Conservation (phyloP, 2,329 filamentous ascomycete genomes). For the Trichoderma hamatum region DNA sequence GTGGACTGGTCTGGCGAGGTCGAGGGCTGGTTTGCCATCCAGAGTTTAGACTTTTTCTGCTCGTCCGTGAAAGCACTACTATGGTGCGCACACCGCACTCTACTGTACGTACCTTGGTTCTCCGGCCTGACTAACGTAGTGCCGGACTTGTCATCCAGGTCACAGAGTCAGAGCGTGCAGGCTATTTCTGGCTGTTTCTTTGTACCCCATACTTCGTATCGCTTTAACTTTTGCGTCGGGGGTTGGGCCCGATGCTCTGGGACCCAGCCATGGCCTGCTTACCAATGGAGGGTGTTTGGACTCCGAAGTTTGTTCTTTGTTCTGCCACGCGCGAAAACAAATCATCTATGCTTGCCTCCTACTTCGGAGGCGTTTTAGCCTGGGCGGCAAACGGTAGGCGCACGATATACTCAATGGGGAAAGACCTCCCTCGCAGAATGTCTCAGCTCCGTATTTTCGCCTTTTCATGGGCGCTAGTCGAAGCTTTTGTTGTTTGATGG, state of each 20-base stretch:
- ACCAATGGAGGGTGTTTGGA: slow-evolving; percentile 1
- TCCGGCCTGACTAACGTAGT: neutral
- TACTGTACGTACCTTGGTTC: neutral
- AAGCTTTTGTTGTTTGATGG: neutral
- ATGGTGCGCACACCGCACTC: no score
- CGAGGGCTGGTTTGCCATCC: neutral
- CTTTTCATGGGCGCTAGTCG: slow-evolving; percentile 5
- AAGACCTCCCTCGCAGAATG: neutral
- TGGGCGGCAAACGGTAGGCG: slow-evolving; percentile 17
- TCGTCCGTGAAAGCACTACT: no score
- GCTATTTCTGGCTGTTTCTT: neutral
- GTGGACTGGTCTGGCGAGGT: neutral
- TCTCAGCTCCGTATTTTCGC: slow-evolving; percentile 15
- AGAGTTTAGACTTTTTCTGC: neutral
- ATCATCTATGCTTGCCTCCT: neutral
- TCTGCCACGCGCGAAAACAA: slow-evolving; percentile 1
- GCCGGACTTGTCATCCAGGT: neutral
- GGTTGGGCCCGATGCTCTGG: slow-evolving; percentile 3
- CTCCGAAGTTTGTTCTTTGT: slow-evolving; percentile 5
- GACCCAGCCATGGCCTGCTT: neutral
- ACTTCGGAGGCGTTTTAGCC: slow-evolving; percentile 15
- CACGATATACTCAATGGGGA: slow-evolving; percentile 4
- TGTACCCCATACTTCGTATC: slow-evolving; percentile 20
- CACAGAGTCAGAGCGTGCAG: neutral
- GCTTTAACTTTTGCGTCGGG: slow-evolving; percentile 10